phyloP scores from a whole-genome alignment of 768 basidiomycete genomes.

The Agaricus sinodeliciosus region DNA sequence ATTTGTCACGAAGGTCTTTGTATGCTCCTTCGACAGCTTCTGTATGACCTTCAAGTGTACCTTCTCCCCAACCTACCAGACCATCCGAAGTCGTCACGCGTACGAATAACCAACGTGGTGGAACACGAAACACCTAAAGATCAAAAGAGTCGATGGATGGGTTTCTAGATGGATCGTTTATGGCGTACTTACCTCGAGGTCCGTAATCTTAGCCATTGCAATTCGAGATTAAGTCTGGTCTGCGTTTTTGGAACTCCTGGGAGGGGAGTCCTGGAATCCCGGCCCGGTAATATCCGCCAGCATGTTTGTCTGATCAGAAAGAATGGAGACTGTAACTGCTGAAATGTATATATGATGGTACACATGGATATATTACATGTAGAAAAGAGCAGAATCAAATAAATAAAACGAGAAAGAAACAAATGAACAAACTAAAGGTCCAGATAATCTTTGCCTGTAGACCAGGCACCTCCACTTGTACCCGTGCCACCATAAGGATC shows the following conservation, averaged over 20 bases:
- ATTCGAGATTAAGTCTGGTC: too few species aligned
- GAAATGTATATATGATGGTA: background rate
- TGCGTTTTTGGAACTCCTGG: too few species aligned
- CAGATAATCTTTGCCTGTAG: constrained; percentile 44
- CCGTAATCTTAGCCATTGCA: background rate
- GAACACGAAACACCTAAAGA: constrained; percentile 53
- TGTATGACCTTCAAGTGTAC: constrained; percentile 66
- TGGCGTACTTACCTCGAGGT: background rate
- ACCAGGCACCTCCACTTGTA: constrained; percentile 33
- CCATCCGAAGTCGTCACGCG: constrained; percentile 60
- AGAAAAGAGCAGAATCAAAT: background rate
- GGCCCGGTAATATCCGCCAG: too few species aligned
- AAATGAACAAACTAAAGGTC: constrained; percentile 34
- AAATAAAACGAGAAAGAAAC: background rate
- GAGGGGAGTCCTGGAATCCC: too few species aligned
- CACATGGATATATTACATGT: background rate
- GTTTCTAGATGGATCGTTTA: background rate
- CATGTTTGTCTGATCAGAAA: background rate
- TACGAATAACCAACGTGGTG: constrained; percentile 69
- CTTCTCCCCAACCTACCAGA: constrained; percentile 70
- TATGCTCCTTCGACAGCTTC: constrained; percentile 69
- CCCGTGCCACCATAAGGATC: constrained; percentile 45
- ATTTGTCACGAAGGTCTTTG: constrained; percentile 49
- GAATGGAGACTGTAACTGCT: background rate
- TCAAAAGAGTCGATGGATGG: too few species aligned